These are phyloP conservation scores for Vitis hybrid DNA, from an alignment of 177 flowering plant genomes.

Conservation along the genomic window DNA sequence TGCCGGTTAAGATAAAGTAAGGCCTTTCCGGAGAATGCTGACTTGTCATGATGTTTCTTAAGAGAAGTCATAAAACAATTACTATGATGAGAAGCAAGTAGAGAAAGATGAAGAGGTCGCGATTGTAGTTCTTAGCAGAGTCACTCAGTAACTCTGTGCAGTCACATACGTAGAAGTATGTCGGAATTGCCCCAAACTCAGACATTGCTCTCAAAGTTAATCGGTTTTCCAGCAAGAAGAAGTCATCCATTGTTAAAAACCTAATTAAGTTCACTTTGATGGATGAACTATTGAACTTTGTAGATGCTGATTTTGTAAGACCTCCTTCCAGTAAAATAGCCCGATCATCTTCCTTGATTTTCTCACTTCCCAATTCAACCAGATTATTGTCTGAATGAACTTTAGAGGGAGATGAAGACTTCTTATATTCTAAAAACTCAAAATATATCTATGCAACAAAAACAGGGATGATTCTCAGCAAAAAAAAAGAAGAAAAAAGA, in stretches of 20 bases:
- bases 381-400: conserved; percentile 86
- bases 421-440: conserved; percentile 70
- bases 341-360: conserved; percentile 77
- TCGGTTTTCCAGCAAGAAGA: conserved; percentile 86
- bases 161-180: conserved; percentile 81
- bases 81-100: conserved; percentile 80
- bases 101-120: conserved; percentile 92
- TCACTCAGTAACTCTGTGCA: conserved; percentile 74
- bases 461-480: conserved; percentile 72
- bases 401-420: conserved; percentile 55
- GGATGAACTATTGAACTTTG: conserved; percentile 55
- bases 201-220: conserved; percentile 81
- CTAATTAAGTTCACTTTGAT: conserved; percentile 69
- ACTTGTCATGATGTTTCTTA: conserved; percentile 85
- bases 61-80: conserved; percentile 77
- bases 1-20: conserved; percentile 87
- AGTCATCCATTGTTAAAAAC: conserved; percentile 84
- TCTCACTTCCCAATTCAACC: conserved; percentile 66
- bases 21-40: conserved; percentile 81
- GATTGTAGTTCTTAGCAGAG: conserved; percentile 84
- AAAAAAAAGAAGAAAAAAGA: conserved; percentile 38
- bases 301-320: conserved; percentile 76
- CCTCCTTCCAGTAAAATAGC: conserved; percentile 90
- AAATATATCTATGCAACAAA: conserved; percentile 89
- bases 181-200: conserved; percentile 74